Evolutionary conservation across 192 early-diverging fungal species (phyloP), one percentile per base, ranked within the genome.

Genomic region (Backusella sp.): DNA sequence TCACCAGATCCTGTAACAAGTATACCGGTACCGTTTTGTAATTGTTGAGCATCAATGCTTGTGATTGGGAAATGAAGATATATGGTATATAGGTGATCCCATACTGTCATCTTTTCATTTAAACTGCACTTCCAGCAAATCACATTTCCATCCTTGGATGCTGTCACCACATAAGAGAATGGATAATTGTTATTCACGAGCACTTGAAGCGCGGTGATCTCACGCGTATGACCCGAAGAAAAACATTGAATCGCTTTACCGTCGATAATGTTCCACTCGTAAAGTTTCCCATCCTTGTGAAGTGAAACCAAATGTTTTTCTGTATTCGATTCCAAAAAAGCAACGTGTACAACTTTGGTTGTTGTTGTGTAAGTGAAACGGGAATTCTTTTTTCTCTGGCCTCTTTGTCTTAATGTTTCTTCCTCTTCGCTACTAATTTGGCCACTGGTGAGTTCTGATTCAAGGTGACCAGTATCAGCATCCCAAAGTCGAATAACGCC

Each of bases 401-500:
- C 66, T 7, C 32, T 68, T 7, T 68, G 67, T 37, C 34, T n/a
- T 36, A 68, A 23, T 21, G n/a, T 11, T 21, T 37, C 17, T 21
- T 37, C n/a, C 39, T 21, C 67, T 19, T 36, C 17, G 8, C n/a
- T 32, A 36, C 35, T 39, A n/a, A n/a, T n/a, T 19, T 39, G 34
- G 35, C 35, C 19, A 41, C 67, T 37, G 23, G 11, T 9, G 3
- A 73, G 36, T 59, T 73, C 72, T 11, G 67, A 66, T 19, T 52
- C 66, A 30, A 78, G 56, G 8, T 28, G 44, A 9, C 70, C 74
- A 19, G 74, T 73, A 15, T 28, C 35, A 4, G 72, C 21, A 41
- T 73, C 66, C 81, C 81, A 82, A 19, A 82, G 23, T 19, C 81
- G 68, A 36, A 79, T 68, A 0, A 34, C 30, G 14, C 81, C 81